Base-by-base conservation (phyloP, 129 eudicot genomes). In the Artemisia annua region DNA sequence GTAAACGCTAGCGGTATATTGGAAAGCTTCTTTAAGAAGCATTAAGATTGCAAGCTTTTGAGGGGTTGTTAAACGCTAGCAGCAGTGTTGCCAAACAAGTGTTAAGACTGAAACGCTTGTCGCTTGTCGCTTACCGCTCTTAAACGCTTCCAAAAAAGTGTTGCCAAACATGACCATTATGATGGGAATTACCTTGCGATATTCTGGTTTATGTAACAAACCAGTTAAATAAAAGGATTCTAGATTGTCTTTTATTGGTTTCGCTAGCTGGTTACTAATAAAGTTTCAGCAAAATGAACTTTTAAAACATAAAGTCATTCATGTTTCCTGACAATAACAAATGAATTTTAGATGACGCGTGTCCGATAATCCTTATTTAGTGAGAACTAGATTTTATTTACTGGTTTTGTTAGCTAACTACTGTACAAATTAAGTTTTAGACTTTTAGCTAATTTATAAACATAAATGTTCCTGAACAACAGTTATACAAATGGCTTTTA, bases 241-340 rank as follows among this genome's bases (percentile, higher is more conserved):
- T 32, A 39, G 58, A 56, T 20, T 15, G 64, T 48, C 9, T 17
- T 53, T 63, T 53, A 46, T 17, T 56, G 11, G 69, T 28, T 76
- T 0, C 12, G 4, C 15, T 66, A 53, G 49, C 18, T 75, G 39
- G 24, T 20, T 75, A 56, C 50, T 1, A 12, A 15, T 43, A n/a
- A 11, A 44, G 10, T 26, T 39, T 46, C 17, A 55, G 46, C 24
- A 24, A 66, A 54, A 44, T 39, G n/a, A 53, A 32, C 9, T 1
- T 15, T 11, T 60, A 48, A n/a, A 24, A 11, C 49, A 5, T 0
- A 48, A 17, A 24, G 28, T 24, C 28, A 28, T 28, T 0, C 3
- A 15, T 17, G 69, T 48, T 48, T n/a, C 19, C n/a, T 15, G 2
- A 30, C 51, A 15, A 8, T 11, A 22, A 15, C 7, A 14, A 63